Evolutionary conservation across 164 flowering plant genomes (phyloP), one percentile per base, ranked within the genome.

Genomic region (Sextonia rubra): DNA sequence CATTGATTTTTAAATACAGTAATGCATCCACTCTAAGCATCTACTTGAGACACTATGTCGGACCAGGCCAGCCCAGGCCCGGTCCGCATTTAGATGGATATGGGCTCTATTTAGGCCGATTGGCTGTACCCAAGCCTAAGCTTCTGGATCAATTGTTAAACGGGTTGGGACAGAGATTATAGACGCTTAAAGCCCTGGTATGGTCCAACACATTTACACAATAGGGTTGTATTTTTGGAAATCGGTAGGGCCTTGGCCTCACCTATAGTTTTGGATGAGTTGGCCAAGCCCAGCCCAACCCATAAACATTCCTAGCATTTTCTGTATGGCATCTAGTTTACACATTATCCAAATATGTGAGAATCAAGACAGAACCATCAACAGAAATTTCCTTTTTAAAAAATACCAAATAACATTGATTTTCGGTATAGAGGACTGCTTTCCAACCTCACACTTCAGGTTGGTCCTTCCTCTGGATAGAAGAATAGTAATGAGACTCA

Each of bases 401-500:
- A 3, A 22, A 12, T n/a, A 66, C 20, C 25, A 32, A 66, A 47
- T 22, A 61, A 61, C 64, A 61, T 24, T 22, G 8, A 56, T 3
- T 56, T 17, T 56, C 4, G 60, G 60, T 37, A 37, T 37, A 37
- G 11, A 64, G 4, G 12, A 15, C 44, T 66, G 69, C 49, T 22
- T 66, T 66, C 55, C 69, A n/a, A n/a, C 66, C 73, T 71, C 64
- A 71, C 26, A 18, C 1, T 62, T 71, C 60, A 15, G 73, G 65
- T 48, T 74, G 80, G 70, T 15, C 74, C 25, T 74, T 78, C 79
- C 84, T 83, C 71, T 76, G 79, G 18, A 80, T 74, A 15, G 98
- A 93, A 47, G 93, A 86, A 77, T 90, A 93, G 73, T 89, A 90
- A 78, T 91, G 98, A 20, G 91, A 75, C 80, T 95, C 98, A 30